These are phyloP conservation scores for Phialemonium atrogriseum DNA, from an alignment of 2,329 filamentous ascomycete genomes.

Conservation along the genomic window DNA sequence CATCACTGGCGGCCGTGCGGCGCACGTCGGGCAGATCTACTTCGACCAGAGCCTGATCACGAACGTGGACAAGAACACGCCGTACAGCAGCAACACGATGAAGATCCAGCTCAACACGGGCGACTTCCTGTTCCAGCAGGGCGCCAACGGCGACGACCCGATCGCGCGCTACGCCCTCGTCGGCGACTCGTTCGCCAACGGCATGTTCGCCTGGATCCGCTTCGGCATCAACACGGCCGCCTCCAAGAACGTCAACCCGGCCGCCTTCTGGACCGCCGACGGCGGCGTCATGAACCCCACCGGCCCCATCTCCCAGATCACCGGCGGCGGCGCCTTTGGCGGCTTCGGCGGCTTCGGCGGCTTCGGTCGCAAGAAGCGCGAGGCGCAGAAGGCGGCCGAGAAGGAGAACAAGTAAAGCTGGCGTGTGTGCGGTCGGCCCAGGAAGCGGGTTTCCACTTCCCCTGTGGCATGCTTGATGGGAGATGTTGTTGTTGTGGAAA, in stretches of 20 bases:
- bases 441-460: too few relatives aligned
- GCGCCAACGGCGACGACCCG: slow-evolving; percentile 20
- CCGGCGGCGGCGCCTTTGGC: slow-evolving; percentile 7
- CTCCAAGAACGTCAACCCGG: slow-evolving; percentile 14
- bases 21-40: slow-evolving; percentile 20
- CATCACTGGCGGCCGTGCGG: slow-evolving; percentile 15
- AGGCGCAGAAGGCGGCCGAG: too few relatives aligned
- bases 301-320: slow-evolving; percentile 12
- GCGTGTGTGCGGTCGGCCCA: too few relatives aligned
- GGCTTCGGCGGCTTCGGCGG: slow-evolving; percentile 3
- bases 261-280: slow-evolving; percentile 15
- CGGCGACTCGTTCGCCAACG: slow-evolving; percentile 15
- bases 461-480: too few relatives aligned
- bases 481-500: too few relatives aligned
- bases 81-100: slow-evolving; percentile 18
- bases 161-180: slow-evolving; percentile 19
- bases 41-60: slow-evolving; percentile 19
- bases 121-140: slow-evolving; percentile 18
- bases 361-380: too few relatives aligned
- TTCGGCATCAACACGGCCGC: slow-evolving; percentile 19
- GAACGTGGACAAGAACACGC: slow-evolving; percentile 12
- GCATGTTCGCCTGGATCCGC: slow-evolving; percentile 21
- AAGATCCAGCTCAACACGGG: slow-evolving; percentile 13
- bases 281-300: slow-evolving; percentile 19
- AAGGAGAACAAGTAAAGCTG: too few relatives aligned